Conservation (phyloP, 2,329 filamentous ascomycete genomes). For the Epichloe typhina region DNA sequence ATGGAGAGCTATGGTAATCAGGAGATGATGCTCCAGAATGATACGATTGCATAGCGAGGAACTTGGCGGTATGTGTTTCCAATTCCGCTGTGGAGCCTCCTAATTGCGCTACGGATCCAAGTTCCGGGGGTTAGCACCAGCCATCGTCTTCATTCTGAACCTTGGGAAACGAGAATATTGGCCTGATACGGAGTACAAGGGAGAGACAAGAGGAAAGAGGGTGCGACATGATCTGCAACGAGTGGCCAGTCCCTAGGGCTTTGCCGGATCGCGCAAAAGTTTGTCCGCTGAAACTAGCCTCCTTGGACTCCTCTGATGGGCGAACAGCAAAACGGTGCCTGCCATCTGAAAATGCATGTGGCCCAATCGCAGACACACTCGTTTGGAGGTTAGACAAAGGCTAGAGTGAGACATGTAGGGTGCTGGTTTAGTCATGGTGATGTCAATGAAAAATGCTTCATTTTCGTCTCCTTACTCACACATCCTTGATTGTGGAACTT, state of each 20-base stretch:
- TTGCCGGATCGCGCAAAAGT: neutral
- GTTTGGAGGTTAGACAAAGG: too few species aligned
- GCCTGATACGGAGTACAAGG: neutral
- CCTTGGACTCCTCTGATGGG: too few species aligned
- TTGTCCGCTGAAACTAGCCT: neutral
- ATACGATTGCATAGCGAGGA: neutral
- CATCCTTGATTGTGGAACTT: neutral
- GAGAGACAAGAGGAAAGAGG: conserved; percentile 2
- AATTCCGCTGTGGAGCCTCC: neutral
- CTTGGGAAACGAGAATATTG: neutral
- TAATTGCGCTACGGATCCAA: neutral
- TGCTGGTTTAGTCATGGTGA: too few species aligned
- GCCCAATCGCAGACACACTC: too few species aligned
- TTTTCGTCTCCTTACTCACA: neutral
- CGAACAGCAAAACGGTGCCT: too few species aligned
- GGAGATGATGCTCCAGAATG: too few species aligned
- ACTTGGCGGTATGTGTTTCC: neutral
- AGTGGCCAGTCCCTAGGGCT: neutral
- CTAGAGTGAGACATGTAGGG: too few species aligned
- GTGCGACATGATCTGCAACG: neutral
- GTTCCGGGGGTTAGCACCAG: neutral
- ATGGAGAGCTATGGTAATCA: neutral
- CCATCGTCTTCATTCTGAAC: neutral
- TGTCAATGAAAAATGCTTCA: too few species aligned
- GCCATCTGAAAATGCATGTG: too few species aligned